Base-by-base conservation (phyloP, 345 rosid genomes). In the Eucalyptus leucophloia region DNA sequence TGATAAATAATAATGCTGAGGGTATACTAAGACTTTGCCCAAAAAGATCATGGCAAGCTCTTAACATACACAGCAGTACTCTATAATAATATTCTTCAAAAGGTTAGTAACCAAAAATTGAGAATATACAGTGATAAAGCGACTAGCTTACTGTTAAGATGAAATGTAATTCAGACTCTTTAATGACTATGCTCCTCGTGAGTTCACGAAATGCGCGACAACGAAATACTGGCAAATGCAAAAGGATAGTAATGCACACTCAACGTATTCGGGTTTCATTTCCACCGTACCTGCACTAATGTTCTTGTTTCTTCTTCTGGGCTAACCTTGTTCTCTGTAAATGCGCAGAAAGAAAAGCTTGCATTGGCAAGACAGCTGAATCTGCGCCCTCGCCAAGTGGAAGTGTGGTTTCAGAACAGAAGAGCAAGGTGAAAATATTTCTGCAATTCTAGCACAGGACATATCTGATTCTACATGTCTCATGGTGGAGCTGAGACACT, bases 351-450 rank as follows among this genome's bases (percentile, higher is more conserved):
- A 89, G 96, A 97, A 86, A 97, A 98, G 93, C 94, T 94, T 62
- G 98, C 95, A 8, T 89, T 98, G 92, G 99, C 99, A 11, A 96
- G 95, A 86, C 97, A 95, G 89, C 91, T 97, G 92, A 96, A 94
- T 93, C 99, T 98, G 86, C 97, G 98, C 85, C 98, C 99, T 65
- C 95, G 98, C 62, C 99, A 98, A 87, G 97, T 98, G 11, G 99
- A 98, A 93, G 99, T 97, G 18, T 98, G 99, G 99, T 98, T 98
- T 91, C 99, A 98, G 87, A 98, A 97, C 92, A 93, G 99, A 91
- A 94, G 99, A 93, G 99, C 99, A 86, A 95, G 99, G 99, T 98
- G 91, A 30, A 32, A 77, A 77, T 77, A 53, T 40, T 77, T 40
- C 85, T 77, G 85, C 85, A 77, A 77, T 40, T 37, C 85, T 77